Evolutionary conservation across 2,329 filamentous ascomycete species (phyloP).

Genomic region (Microdochium bolleyi): DNA sequence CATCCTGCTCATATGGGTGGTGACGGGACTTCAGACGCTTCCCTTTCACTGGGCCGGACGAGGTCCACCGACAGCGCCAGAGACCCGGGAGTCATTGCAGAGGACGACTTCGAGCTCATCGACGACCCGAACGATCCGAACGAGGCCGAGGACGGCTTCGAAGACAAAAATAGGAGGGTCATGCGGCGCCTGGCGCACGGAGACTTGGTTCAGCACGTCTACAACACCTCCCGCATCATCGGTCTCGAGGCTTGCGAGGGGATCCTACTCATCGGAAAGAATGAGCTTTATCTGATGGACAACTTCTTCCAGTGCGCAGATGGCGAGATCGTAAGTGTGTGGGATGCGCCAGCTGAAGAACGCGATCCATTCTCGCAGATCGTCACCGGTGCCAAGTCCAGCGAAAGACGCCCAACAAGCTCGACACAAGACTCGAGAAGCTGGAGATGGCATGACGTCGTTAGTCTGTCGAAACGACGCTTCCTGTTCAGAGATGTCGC

Average conservation of each 20-base stretch:
- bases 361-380: slow-evolving; percentile 93
- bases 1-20: slow-evolving; percentile 10
- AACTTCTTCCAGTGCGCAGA: slow-evolving; percentile 93
- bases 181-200: slow-evolving; percentile 88
- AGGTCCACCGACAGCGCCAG: neutral
- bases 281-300: slow-evolving; percentile 88
- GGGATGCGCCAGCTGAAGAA: slow-evolving; percentile 87
- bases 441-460: slow-evolving; percentile 91
- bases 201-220: slow-evolving; percentile 87
- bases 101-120: slow-evolving; percentile 93
- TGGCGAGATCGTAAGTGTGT: slow-evolving; percentile 93
- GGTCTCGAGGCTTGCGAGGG: slow-evolving; percentile 92
- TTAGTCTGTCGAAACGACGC: slow-evolving; percentile 90
- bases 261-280: slow-evolving; percentile 85
- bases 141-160: slow-evolving; percentile 68
- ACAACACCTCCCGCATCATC: slow-evolving; percentile 90
- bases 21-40: slow-evolving; percentile 4
- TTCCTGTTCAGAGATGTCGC: slow-evolving; percentile 95
- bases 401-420: slow-evolving; percentile 53
- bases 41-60: neutral
- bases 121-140: slow-evolving; percentile 84
- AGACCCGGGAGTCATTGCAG: slow-evolving; percentile 33
- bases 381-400: slow-evolving; percentile 63
- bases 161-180: slow-evolving; percentile 97
- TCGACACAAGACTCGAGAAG: slow-evolving; percentile 75